Evolutionary conservation across 2,329 filamentous ascomycete species (phyloP).

Genomic region (Claviceps pazoutovae): DNA sequence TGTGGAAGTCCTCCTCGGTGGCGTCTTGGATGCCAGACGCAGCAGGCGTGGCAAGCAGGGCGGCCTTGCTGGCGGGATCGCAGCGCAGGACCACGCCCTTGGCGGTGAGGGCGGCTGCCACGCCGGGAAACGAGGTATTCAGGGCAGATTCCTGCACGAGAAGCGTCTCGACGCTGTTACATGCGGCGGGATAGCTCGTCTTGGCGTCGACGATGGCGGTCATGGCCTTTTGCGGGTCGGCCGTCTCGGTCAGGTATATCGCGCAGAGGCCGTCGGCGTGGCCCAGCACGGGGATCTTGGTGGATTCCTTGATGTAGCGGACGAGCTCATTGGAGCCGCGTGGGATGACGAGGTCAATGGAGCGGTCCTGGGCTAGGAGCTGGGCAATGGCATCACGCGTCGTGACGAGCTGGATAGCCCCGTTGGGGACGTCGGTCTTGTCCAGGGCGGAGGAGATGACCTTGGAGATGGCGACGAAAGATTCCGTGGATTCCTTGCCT

Average conservation of each 20-base stretch:
- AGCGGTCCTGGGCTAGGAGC: slow-evolving; percentile 70
- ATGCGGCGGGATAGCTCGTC: slow-evolving; percentile 86
- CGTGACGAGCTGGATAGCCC: slow-evolving; percentile 83
- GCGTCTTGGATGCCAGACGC: slow-evolving; percentile 47
- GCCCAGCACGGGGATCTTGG: slow-evolving; percentile 88
- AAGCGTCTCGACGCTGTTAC: slow-evolving; percentile 87
- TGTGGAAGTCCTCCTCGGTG: slow-evolving; percentile 60
- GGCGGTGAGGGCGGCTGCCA: slow-evolving; percentile 59
- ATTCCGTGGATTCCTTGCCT: slow-evolving; percentile 88
- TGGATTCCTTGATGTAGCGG: slow-evolving; percentile 75
- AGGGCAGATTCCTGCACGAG: slow-evolving; percentile 67
- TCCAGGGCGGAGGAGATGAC: slow-evolving; percentile 70
- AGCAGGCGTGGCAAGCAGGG: slow-evolving; percentile 33
- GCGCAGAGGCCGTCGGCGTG: slow-evolving; percentile 90
- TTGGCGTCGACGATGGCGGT: slow-evolving; percentile 82
- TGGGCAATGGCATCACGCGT: slow-evolving; percentile 82
- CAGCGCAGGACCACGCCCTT: slow-evolving; percentile 76
- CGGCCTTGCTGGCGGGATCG: slow-evolving; percentile 51
- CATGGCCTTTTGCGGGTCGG: slow-evolving; percentile 56
- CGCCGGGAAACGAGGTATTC: slow-evolving; percentile 49
- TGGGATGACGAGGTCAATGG: slow-evolving; percentile 92
- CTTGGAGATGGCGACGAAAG: slow-evolving; percentile 80
- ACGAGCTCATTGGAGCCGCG: slow-evolving; percentile 84
- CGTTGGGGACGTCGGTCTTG: slow-evolving; percentile 62
- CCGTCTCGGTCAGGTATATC: slow-evolving; percentile 70